Percentiles rank a stretch among this genome's conserved stretches.
phyloP scores from a whole-genome alignment of 2,329 filamentous ascomycete species.

The Gyromitra esculenta region DNA sequence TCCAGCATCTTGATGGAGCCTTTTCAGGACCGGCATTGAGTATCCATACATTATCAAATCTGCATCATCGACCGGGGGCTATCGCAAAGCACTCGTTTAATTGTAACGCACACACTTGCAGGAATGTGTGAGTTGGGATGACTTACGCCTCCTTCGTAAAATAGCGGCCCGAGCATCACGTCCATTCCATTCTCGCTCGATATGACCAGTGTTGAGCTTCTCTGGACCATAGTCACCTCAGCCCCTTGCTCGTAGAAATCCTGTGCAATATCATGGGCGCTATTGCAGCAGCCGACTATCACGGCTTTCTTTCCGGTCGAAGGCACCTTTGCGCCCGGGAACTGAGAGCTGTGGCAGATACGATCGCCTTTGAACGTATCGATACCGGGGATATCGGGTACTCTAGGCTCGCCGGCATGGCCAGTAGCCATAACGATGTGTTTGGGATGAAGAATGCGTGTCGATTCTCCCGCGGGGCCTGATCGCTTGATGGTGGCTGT shows the following conservation, averaged over 20 bases:
- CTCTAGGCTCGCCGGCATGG: constrained; percentile 72
- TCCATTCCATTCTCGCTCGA: constrained; percentile 67
- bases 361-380: constrained; percentile 68
- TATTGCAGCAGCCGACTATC: constrained; percentile 75
- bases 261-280: constrained; percentile 74
- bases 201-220: constrained; percentile 72
- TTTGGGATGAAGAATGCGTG: constrained; percentile 68
- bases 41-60: constrained; percentile 70
- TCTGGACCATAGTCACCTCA: constrained; percentile 75
- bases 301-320: constrained; percentile 69
- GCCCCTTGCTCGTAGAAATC: constrained; percentile 72
- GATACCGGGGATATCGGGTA: constrained; percentile 64
- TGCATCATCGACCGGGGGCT: constrained; percentile 71
- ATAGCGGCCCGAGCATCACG: constrained; percentile 65
- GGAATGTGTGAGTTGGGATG: constrained; percentile 60
- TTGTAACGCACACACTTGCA: constrained; percentile 11
- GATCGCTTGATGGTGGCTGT: constrained; percentile 65
- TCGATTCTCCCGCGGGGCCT: constrained; percentile 54
- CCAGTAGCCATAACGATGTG: constrained; percentile 75
- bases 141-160: constrained; percentile 42
- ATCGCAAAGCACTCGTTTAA: constrained; percentile 55
- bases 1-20: constrained; percentile 65
- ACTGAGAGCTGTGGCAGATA: constrained; percentile 71
- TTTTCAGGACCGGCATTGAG: constrained; percentile 70
- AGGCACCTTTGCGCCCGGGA: constrained; percentile 65